Percentiles rank a stretch among this genome's conserved stretches.
Evolutionary conservation across 306 rosid genomes (phyloP).

Genomic region (Vigna unguiculata): DNA sequence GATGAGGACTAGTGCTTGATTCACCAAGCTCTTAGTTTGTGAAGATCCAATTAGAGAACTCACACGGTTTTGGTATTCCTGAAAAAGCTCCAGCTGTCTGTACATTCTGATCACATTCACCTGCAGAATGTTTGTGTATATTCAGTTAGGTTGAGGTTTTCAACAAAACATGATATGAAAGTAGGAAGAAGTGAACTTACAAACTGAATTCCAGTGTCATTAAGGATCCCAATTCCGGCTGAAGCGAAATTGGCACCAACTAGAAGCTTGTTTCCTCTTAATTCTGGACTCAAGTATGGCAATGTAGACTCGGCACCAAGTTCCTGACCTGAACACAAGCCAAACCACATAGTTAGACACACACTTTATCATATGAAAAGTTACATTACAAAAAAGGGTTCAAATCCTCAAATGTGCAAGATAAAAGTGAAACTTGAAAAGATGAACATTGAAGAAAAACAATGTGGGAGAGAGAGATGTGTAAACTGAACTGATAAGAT

Average conservation of each 20-base stretch:
- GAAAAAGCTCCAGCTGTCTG: slow-evolving; percentile 56
- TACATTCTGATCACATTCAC: slow-evolving; percentile 70
- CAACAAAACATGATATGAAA: no score
- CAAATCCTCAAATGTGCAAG: neutral
- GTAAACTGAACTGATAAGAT: slow-evolving; percentile 64
- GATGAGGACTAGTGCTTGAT: slow-evolving; percentile 59
- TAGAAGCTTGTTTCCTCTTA: slow-evolving; percentile 59
- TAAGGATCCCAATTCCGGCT: slow-evolving; percentile 92
- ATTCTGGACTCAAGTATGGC: slow-evolving; percentile 73
- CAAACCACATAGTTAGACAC: slow-evolving; percentile 27
- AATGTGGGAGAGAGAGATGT: neutral
- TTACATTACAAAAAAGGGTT: neutral
- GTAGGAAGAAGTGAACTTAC: slow-evolving; percentile 42
- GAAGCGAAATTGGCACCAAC: slow-evolving; percentile 94
- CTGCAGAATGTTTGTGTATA: slow-evolving; percentile 41
- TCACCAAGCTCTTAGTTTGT: slow-evolving; percentile 51
- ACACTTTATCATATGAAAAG: neutral
- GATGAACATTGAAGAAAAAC: slow-evolving; percentile 1
- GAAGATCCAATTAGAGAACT: slow-evolving; percentile 56
- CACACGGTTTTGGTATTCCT: slow-evolving; percentile 62
- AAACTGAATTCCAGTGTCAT: slow-evolving; percentile 90
- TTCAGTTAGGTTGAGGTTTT: no score
- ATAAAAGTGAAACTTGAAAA: neutral
- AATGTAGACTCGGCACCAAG: slow-evolving; percentile 71
- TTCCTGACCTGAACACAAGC: slow-evolving; percentile 40